Base-by-base conservation (phyloP, 1,139 yeast species). In the Geotrichum candidum region DNA sequence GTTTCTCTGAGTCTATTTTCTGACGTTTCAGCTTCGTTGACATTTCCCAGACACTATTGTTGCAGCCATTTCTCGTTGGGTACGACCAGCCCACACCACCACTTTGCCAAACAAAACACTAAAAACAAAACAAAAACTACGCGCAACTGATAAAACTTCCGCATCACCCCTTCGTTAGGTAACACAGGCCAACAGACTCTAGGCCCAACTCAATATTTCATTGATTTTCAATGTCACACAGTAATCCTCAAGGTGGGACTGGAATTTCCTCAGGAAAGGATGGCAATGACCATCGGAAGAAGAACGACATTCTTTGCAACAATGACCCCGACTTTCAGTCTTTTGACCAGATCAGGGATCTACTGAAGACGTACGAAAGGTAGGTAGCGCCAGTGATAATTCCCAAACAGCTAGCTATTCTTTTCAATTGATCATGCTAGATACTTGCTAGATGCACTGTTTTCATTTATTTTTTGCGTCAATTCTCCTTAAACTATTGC, bases 341-440 rank as follows among this genome's bases (percentile, higher is more conserved):
- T 7, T 60, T 56, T 48, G 59, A 46, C 27, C 45, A 56, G 18
- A 56, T 60, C 41, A 35, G 29, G 29, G 58, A 52, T 10, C 45
- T 60, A 15, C 22, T 60, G 18, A 46, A 11, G 18, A n/a, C 51
- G 9, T 60, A 60, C 38, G 58, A 56, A 29, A 15, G 18, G 62
- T 59, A 59, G 6, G 62, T 53, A 10, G 11, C 23, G 41, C 27
- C 6, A 51, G 3, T 38, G 33, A 13, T 13, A 31, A n/a, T 18
- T 23, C 31, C 4, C 22, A 7, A 13, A 22, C 18, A n/a, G n/a
- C 18, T 4, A n/a, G 10, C 13, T 41, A 7, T 41, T 41, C n/a
- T 18, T 41, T n/a, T 41, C 23, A 41, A 41, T 41, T 31, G 54
- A 22, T n/a, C 10, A 10, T 13, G n/a, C 18, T 33, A 11, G 25